These are phyloP conservation scores for Dictyophora rubrovolvata DNA, from an alignment of 768 basidiomycete species.

Conservation along the genomic window DNA sequence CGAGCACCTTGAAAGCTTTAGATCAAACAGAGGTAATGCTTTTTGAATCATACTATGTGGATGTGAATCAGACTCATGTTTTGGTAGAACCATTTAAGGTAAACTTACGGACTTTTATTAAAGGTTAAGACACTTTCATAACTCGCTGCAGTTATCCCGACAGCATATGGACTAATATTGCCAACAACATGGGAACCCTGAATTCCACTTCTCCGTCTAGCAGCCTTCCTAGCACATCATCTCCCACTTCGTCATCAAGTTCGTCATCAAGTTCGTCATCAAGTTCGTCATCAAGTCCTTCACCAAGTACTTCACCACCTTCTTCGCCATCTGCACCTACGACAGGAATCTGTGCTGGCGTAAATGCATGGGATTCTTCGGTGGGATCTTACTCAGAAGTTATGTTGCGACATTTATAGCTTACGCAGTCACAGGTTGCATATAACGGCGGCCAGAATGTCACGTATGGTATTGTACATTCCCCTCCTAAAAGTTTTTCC, in stretches of 20 bases:
- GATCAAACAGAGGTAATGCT: constrained; percentile 38
- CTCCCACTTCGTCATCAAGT: constrained; percentile 16
- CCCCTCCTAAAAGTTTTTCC: neutral
- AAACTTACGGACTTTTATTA: constrained; percentile 6
- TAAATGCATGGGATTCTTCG: constrained; percentile 38
- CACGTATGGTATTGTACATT: constrained; percentile 31
- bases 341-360: constrained; percentile 23
- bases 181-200: constrained; percentile 43
- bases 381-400: constrained; percentile 19
- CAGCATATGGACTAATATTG: constrained; percentile 65
- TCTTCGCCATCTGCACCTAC: neutral
- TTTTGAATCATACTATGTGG: neutral
- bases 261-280: constrained; percentile 20
- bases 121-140: neutral
- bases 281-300: neutral
- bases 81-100: constrained; percentile 50
- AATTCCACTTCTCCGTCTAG: neutral
- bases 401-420: neutral
- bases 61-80: neutral
- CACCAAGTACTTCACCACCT: constrained; percentile 14
- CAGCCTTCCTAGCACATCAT: neutral
- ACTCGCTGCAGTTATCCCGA: constrained; percentile 40
- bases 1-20: constrained; percentile 37
- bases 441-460: constrained; percentile 38
- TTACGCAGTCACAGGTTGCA: constrained; percentile 21